Base-by-base conservation (phyloP, 169 alveolate genomes). In the Miamiensis avidus region DNA sequence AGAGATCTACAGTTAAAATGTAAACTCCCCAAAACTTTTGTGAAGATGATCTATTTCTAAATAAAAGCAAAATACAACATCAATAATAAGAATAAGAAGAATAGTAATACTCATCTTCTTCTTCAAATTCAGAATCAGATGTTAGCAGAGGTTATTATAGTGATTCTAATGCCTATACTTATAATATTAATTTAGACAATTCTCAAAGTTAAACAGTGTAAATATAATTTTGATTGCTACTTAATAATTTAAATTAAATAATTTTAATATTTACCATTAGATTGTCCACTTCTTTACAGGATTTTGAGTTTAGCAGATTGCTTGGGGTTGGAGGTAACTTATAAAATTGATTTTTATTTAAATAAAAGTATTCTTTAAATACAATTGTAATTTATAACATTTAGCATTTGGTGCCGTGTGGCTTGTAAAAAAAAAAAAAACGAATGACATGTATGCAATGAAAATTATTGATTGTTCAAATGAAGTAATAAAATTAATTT, bases 361-460 rank as follows among this genome's bases (percentile, higher is more conserved):
- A 11, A 49, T 49, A 4, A 49, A 49, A 49, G 20, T 49, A 49
- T 11, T 4, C 20, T 11, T 49, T 11, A 49, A 49, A 49, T 49
- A 11, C 4, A 11, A 49, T 49, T 49, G 20, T 49, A 11, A 11
- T 11, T 49, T 49, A 11, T 49, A 49, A 49, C 4, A 49, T 49
- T 49, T 11, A 49, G 91, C 91, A 29, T 88, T 79, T 84, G 95
- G 93, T 11, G 85, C 88, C 81, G 93, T 91, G 1, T 89, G 86
- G 83, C 82, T 91, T 33, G 95, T 87, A 16, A 49, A 72, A 27
- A 86, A 86, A 77, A 78, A 75, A 74, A 75, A 69, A 28, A 83
- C 90, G 29, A 84, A 86, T 25, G 89, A 88, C 73, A 78, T 75
- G 28, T 91, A 91, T 86, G 95, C 95, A 27, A 86, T 91, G 89